A percentile compares a stretch with the other conserved stretches of the same genome.
These are phyloP conservation scores for Talaromyces sp. DNA, from an alignment of 2,329 filamentous ascomycete genomes.

Conservation along the genomic window DNA sequence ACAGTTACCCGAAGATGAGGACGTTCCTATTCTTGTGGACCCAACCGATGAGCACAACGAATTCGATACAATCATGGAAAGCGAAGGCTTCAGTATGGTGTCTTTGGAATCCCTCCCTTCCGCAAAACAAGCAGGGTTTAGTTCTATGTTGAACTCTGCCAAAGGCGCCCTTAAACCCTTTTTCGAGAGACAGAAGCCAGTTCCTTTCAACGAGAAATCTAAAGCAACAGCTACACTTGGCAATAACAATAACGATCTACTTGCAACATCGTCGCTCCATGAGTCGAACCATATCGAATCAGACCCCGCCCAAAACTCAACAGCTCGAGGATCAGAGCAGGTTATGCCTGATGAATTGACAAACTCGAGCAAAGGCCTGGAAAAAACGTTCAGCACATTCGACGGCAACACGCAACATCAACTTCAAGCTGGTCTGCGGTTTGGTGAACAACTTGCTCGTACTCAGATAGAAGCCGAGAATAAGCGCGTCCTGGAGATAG, in stretches of 20 bases:
- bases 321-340: constrained; percentile 15
- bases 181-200: constrained; percentile 19
- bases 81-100: constrained; percentile 55
- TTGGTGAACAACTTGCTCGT: constrained; percentile 40
- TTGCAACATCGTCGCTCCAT: not conserved
- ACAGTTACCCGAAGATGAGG: constrained; percentile 7
- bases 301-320: not conserved
- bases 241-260: not conserved
- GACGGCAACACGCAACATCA: constrained; percentile 33
- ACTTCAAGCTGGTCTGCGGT: constrained; percentile 35
- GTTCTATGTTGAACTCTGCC: constrained; percentile 23
- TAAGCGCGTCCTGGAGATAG: constrained; percentile 8
- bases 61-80: constrained; percentile 53
- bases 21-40: constrained; percentile 18
- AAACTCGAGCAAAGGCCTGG: constrained; percentile 24
- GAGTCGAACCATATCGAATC: not conserved
- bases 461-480: constrained; percentile 17
- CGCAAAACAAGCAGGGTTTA: constrained; percentile 38
- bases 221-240: not conserved
- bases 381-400: constrained; percentile 34
- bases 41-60: constrained; percentile 41
- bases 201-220: not conserved
- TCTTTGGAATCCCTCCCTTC: constrained; percentile 51
- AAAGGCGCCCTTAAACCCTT: constrained; percentile 24
- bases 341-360: constrained; percentile 15